Conservation (phyloP, 2,329 filamentous ascomycete genomes). For the Trichoderma koningiopsis region DNA sequence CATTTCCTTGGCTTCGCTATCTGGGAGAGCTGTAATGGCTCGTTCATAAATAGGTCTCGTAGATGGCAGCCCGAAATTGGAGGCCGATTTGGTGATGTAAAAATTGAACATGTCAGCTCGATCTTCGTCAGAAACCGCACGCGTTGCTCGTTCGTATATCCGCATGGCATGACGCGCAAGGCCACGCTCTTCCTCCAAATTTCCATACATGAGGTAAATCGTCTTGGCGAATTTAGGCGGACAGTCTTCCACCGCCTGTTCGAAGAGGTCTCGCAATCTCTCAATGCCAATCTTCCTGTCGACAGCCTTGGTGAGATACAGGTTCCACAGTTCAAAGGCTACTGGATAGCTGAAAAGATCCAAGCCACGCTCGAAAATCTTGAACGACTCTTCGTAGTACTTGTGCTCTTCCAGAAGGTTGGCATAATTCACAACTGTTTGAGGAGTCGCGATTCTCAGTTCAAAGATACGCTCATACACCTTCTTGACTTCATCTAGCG, state of each 20-base stretch:
- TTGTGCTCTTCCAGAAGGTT: slow-evolving; percentile 92
- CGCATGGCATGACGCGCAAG: slow-evolving; percentile 96
- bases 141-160: slow-evolving; percentile 95
- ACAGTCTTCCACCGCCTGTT: slow-evolving; percentile 93
- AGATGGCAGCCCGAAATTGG: slow-evolving; percentile 94
- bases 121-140: slow-evolving; percentile 93
- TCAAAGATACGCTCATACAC: slow-evolving; percentile 98
- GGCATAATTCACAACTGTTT: slow-evolving; percentile 98
- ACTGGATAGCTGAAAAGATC: slow-evolving; percentile 99
- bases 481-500: slow-evolving; percentile 86
- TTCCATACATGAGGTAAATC: slow-evolving; percentile 97
- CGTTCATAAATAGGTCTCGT: slow-evolving; percentile 95
- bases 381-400: slow-evolving; percentile 97
- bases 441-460: slow-evolving; percentile 93
- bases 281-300: slow-evolving; percentile 96
- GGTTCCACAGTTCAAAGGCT: slow-evolving; percentile 97
- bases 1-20: slow-evolving; percentile 93
- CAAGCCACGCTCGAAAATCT: slow-evolving; percentile 91
- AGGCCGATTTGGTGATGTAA: slow-evolving; percentile 98
- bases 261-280: slow-evolving; percentile 89
- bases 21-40: slow-evolving; percentile 89
- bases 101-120: slow-evolving; percentile 98
- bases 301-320: slow-evolving; percentile 96
- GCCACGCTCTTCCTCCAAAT: slow-evolving; percentile 92
- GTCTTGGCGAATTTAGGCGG: slow-evolving; percentile 95